A percentile compares a stretch with the other conserved stretches of the same genome.
Conservation (phyloP, 768 basidiomycete genomes). For the Guyanaporus albipodus region DNA sequence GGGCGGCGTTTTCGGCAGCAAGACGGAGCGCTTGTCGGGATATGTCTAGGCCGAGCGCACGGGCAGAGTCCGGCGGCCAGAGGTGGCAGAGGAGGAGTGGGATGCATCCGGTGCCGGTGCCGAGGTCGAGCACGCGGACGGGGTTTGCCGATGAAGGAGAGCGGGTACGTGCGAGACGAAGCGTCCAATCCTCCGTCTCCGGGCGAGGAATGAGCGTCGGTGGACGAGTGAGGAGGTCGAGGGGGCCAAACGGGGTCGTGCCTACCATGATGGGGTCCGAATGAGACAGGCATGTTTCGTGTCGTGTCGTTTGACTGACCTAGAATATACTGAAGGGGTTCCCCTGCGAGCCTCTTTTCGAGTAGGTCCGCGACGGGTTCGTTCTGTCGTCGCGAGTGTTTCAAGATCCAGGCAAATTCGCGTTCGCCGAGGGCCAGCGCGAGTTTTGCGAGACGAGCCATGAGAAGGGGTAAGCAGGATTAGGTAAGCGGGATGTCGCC, state of each 20-base stretch:
- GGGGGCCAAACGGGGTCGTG: conserved; percentile 84
- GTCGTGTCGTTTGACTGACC: conserved; percentile 71
- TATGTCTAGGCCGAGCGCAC: conserved; percentile 65
- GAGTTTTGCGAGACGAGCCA: conserved; percentile 30
- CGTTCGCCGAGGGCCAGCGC: conserved; percentile 32
- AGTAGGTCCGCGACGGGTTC: conserved; percentile 39
- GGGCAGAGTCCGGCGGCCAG: conserved; percentile 51
- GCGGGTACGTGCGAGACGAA: conserved; percentile 52
- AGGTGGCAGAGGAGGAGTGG: conserved; percentile 76
- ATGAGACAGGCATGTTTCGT: no score
- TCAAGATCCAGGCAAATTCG: conserved; percentile 54
- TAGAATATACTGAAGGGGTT: conserved; percentile 89
- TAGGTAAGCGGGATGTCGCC: no score
- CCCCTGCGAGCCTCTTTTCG: conserved; percentile 55
- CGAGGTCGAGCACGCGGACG: conserved; percentile 72
- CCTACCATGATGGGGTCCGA: conserved; percentile 33
- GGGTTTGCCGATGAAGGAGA: conserved; percentile 29
- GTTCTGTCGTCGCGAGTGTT: conserved; percentile 15
- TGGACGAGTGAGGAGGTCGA: conserved; percentile 65
- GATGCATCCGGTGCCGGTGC: conserved; percentile 92
- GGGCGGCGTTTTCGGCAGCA: conserved; percentile 42
- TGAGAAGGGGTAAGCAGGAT: no score
- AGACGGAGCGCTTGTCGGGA: conserved; percentile 54
- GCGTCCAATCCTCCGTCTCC: conserved; percentile 86
- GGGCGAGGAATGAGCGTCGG: conserved; percentile 93